Conservation (phyloP, 352 stramenopile species). For the Globisporangium heterothallicum region DNA sequence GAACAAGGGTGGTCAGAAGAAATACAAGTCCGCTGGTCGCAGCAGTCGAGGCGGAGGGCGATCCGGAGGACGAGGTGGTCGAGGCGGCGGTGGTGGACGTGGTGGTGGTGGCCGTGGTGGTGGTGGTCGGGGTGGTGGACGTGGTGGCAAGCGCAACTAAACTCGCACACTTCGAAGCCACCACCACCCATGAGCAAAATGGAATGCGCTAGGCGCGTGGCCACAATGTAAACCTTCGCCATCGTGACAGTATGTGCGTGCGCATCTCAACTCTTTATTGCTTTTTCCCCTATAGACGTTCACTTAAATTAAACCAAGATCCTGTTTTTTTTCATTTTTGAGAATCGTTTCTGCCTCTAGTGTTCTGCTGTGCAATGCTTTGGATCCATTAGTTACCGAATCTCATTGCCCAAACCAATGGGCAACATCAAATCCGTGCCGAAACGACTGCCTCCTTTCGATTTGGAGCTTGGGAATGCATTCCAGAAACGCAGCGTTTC, state of each 20-base stretch:
- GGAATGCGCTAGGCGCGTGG: too few species aligned
- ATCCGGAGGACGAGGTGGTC: conserved; percentile 11
- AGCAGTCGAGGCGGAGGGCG: conserved; percentile 22
- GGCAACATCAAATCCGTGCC: conserved; percentile 54
- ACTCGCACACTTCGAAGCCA: not conserved
- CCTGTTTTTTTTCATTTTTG: not conserved
- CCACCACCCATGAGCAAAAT: too few species aligned
- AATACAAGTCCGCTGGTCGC: conserved; percentile 79
- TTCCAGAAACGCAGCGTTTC: conserved; percentile 98
- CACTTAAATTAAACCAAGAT: conserved; percentile 1
- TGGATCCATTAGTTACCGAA: conserved; percentile 34
- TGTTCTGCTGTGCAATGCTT: not conserved
- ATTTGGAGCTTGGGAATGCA: conserved; percentile 88
- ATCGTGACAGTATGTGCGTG: too few species aligned
- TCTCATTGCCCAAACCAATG: conserved; percentile 47
- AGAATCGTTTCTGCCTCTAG: not conserved
- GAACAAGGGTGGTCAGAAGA: conserved; percentile 30
- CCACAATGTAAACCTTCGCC: too few species aligned
- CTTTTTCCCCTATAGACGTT: not conserved
- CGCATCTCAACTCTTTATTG: not conserved
- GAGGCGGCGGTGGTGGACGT: conserved; percentile 10
- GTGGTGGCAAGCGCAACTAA: conserved; percentile 36
- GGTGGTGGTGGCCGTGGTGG: conserved; percentile 21
- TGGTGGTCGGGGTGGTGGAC: conserved; percentile 19
- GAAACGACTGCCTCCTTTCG: conserved; percentile 39